Base-by-base conservation (phyloP, 2,329 filamentous ascomycete genomes). In the Lanzia echinophila region DNA sequence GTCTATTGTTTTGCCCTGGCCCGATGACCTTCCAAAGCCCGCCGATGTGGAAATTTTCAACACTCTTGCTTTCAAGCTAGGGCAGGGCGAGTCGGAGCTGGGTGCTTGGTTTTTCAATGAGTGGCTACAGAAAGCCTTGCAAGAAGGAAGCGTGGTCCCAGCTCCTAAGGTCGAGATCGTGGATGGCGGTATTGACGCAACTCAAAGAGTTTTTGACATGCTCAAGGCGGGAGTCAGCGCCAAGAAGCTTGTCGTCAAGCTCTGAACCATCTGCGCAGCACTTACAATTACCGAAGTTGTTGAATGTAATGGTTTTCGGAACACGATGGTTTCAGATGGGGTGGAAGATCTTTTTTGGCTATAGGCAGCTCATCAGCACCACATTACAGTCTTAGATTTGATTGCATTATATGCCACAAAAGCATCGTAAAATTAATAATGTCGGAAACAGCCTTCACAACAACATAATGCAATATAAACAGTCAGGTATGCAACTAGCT, bases 151-250 rank as follows among this genome's bases (percentile, higher is more conserved):
- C 20, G 32, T 61, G 17, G 39, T 60, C 6, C 24, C 57, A 3
- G 43, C 53, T 24, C 60, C 58, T 1, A 38, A 50, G 31, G 34
- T 62, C 44, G 48, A 58, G 49, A 46, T 62, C 39, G 47, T 61
- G 4, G 39, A 52, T 3, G 56, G 61, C 5, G 58, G 54, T 13
- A 45, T 62, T 43, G 13, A 15, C 3, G 49, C 43, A 19, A 43
- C 46, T 17, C 55, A 60, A 19, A 47, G 45, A 3, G 49, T 42
- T 7, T 51, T 57, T 17, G 58, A 63, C 34, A 32, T 20, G n/a
- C 17, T 58, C 36, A 58, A 56, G 33, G 50, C 50, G 12, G 61
- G 60, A 5, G 56, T 61, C 12, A 62, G 60, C 51, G 58, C 50
- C 12, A 61, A 45, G 53, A 60, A 60, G 32, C n/a, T 62, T n/a